Conservation (phyloP, 805 yeast species). For the Candida nanaspora region DNA sequence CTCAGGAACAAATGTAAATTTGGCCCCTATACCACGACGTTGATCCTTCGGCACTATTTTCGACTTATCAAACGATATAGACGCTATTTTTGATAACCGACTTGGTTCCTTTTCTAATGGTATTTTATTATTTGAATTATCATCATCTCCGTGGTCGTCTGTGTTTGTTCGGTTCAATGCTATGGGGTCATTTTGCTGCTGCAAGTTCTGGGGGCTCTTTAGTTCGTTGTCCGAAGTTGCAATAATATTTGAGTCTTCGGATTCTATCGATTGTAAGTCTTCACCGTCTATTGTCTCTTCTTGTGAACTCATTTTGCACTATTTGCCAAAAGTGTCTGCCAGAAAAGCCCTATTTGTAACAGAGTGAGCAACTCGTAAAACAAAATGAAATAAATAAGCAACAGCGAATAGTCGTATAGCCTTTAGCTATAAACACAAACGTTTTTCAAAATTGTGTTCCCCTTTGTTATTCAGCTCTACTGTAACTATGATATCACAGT, state of each 20-base stretch:
- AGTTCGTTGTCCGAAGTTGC: background rate
- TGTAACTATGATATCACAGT: no score
- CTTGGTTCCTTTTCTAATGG: background rate
- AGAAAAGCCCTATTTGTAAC: no score
- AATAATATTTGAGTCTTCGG: background rate
- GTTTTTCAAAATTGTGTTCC: no score
- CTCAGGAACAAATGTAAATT: conserved; percentile 54
- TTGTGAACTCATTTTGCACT: background rate
- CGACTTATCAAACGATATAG: conserved; percentile 16
- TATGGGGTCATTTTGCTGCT: background rate
- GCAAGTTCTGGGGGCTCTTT: background rate
- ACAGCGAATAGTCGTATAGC: no score
- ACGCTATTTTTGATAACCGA: conserved; percentile 9
- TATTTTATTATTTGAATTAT: background rate
- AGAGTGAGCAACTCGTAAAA: no score
- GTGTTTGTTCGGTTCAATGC: background rate
- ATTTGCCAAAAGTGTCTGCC: no score
- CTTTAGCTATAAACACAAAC: no score
- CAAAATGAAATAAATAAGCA: no score
- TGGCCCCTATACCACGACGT: conserved; percentile 54
- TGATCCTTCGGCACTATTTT: conserved; percentile 29
- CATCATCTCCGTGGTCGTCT: background rate
- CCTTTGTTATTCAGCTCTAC: no score
- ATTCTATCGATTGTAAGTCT: background rate
- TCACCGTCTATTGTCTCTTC: background rate